These are phyloP conservation scores for Xerophyta viscosa DNA, from an alignment of 106 monocot genomes.

Conservation along the genomic window DNA sequence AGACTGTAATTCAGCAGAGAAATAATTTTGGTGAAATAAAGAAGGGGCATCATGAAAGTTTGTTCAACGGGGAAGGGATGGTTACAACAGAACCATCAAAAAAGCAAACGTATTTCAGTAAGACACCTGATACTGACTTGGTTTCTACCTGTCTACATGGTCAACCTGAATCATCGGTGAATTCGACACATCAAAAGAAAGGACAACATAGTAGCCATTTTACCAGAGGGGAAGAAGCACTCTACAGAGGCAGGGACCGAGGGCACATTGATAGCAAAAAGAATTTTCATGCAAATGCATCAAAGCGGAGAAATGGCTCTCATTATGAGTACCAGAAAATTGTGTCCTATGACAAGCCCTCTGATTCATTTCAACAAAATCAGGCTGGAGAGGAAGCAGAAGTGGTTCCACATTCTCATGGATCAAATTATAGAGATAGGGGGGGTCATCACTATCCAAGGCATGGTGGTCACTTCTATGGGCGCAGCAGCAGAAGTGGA, in stretches of 20 bases:
- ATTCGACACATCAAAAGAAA: background rate
- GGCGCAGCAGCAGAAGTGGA: constrained; percentile 2
- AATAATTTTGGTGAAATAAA: background rate
- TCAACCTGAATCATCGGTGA: background rate
- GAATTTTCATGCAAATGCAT: constrained; percentile 16
- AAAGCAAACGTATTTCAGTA: background rate
- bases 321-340: constrained; percentile 35
- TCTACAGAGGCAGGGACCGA: constrained; percentile 5
- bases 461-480: constrained; percentile 27
- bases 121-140: background rate
- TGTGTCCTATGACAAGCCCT: constrained; percentile 22
- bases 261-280: constrained; percentile 9
- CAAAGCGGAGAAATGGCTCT: constrained; percentile 14
- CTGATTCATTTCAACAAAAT: constrained; percentile 16
- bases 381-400: constrained; percentile 7
- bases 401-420: constrained; percentile 11
- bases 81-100: background rate
- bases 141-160: background rate
- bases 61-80: background rate
- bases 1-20: no score
- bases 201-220: constrained; percentile 7
- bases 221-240: constrained; percentile 12
- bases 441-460: constrained; percentile 21
- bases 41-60: background rate
- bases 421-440: constrained; percentile 28